Evolutionary conservation across 2,329 filamentous ascomycete genomes (phyloP), one percentile per base, ranked within the genome.

Genomic region (Volutella citrinella): DNA sequence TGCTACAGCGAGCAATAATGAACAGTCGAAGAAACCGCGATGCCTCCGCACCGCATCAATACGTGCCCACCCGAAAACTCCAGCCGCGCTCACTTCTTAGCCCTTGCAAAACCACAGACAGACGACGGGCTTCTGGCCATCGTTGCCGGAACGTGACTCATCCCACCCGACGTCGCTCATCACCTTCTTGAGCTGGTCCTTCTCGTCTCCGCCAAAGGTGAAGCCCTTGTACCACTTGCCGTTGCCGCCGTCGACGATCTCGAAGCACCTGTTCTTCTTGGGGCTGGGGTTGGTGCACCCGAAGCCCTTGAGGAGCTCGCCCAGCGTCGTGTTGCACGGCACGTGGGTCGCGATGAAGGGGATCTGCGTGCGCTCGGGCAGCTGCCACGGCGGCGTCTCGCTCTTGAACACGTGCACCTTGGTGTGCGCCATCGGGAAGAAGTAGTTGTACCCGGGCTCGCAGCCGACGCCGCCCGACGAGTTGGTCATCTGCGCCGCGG

Each of bases 391-490:
- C 0, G 72, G 63, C 0, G 54, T 63, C 12, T 57, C 48, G 8
- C 68, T 66, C 43, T 70, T 70, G 55, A 83, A 68, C 4, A 82
- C 64, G 46, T 81, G 76, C 7, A 81, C 61, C 43, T 76, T 80
- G 19, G 74, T 76, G 54, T 81, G 74, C 42, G 74, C 66, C 0
- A 61, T 48, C 0, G 75, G 69, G 57, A 80, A 82, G 50, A 80
- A 71, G 57, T 80, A 78, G 59, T 78, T 77, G 61, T 80, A 82
- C 3, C 77, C 79, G 0, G 74, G 75, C 47, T 81, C 78, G 40
- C 72, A 72, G 24, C 77, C 75, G 2, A 71, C 64, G 15, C 76
- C 76, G 27, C 78, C 74, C 0, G 73, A 74, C 0, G 70, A 67
- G 57, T 81, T 79, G 28, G 65, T 67, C 59, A 82, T 61, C 43